Percentiles rank a stretch among this genome's conserved stretches.
These are phyloP conservation scores for Candida freyschussii DNA, from an alignment of 1,139 yeast species.

Conservation along the genomic window DNA sequence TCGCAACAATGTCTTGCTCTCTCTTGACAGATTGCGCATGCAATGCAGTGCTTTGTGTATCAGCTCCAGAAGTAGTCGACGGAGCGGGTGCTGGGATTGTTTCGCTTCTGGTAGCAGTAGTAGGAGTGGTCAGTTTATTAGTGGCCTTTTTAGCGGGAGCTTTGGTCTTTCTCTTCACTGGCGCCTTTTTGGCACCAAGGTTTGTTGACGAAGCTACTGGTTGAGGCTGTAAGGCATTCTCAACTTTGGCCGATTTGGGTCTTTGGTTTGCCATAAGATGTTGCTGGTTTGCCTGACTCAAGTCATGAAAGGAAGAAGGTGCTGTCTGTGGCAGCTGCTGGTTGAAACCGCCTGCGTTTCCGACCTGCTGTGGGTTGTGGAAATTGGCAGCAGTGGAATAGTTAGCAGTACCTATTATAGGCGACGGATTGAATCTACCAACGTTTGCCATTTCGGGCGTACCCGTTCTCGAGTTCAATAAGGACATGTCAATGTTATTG, in stretches of 20 bases:
- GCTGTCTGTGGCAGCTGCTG: slow-evolving; percentile 13
- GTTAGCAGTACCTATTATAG: slow-evolving; percentile 16
- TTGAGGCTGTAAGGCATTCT: slow-evolving; percentile 1
- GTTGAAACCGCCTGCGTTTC: slow-evolving; percentile 11
- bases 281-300: slow-evolving; percentile 14
- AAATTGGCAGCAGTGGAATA: slow-evolving; percentile 15
- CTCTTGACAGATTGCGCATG: slow-evolving; percentile 20
- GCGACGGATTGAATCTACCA: slow-evolving; percentile 17
- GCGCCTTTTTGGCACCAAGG: slow-evolving; percentile 17
- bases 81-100: slow-evolving; percentile 2
- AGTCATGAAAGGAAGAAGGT: no score
- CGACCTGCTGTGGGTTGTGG: slow-evolving; percentile 21
- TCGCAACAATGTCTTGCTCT: slow-evolving; percentile 21
- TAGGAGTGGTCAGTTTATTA: slow-evolving; percentile 15
- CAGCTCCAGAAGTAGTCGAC: slow-evolving; percentile 1
- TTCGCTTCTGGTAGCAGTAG: slow-evolving; percentile 1
- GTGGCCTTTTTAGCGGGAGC: slow-evolving; percentile 16
- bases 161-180: slow-evolving; percentile 21
- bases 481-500: slow-evolving; percentile 10
- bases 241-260: not conserved
- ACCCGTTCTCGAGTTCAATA: slow-evolving; percentile 12
- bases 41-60: slow-evolving; percentile 5
- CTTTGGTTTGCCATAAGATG: not conserved
- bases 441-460: slow-evolving; percentile 19
- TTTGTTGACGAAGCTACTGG: slow-evolving; percentile 7